Evolutionary conservation across 176 grass and related monocot genomes (phyloP).

Genomic region (Raddia guianensis): DNA sequence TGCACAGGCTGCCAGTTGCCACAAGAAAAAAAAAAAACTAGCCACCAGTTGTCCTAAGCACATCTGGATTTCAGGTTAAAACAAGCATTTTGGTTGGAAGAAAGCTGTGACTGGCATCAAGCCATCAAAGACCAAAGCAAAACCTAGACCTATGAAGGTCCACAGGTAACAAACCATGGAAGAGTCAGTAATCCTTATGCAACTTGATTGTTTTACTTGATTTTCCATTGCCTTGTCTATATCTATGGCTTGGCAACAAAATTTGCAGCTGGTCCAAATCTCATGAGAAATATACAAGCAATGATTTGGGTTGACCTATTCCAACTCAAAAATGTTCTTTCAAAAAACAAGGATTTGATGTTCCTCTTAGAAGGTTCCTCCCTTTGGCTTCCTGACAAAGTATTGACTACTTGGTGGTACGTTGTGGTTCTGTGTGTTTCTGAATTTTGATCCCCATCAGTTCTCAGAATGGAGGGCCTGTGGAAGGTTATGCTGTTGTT

Average conservation of each 20-base stretch:
- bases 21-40: slow-evolving; percentile 21
- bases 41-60: slow-evolving; percentile 21
- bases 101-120: slow-evolving; percentile 23
- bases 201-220: slow-evolving; percentile 48
- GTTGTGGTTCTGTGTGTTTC: neutral
- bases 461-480: slow-evolving; percentile 34
- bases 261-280: slow-evolving; percentile 38
- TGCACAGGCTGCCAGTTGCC: neutral
- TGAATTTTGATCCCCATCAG: slow-evolving; percentile 7
- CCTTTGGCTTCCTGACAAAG: slow-evolving; percentile 9
- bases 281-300: slow-evolving; percentile 30
- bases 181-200: slow-evolving; percentile 52
- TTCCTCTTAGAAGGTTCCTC: slow-evolving; percentile 30
- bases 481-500: slow-evolving; percentile 39
- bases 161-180: slow-evolving; percentile 23
- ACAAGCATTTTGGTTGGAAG: slow-evolving; percentile 6
- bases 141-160: slow-evolving; percentile 12
- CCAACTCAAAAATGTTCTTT: slow-evolving; percentile 22
- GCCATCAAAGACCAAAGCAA: slow-evolving; percentile 8
- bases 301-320: slow-evolving; percentile 31
- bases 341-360: slow-evolving; percentile 29
- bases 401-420: neutral
- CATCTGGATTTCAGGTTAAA: slow-evolving; percentile 14
- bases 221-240: slow-evolving; percentile 6
- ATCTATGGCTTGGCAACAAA: slow-evolving; percentile 26